Percentiles rank a stretch among this genome's conserved stretches.
These are phyloP conservation scores for Microcyclosporella mali DNA, from an alignment of 2,329 filamentous ascomycete species.

Conservation along the genomic window DNA sequence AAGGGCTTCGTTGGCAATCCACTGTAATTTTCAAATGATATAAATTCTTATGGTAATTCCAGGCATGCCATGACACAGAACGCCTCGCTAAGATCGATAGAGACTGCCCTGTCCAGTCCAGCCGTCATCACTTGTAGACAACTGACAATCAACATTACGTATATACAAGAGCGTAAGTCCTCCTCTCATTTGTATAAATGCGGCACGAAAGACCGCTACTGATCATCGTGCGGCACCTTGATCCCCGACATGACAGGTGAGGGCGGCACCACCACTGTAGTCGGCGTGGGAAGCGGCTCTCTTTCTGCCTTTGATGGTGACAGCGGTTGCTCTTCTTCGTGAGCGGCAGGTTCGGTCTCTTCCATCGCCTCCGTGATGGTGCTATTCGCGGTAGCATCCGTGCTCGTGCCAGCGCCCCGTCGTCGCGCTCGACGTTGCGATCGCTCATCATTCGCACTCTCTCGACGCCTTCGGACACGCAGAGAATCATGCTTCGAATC, in stretches of 20 bases:
- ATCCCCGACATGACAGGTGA: constrained; percentile 20
- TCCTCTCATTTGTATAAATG: too few species aligned
- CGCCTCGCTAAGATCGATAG: too few species aligned
- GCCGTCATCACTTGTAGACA: too few species aligned
- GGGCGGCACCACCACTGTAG: constrained; percentile 27
- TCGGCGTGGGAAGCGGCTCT: constrained; percentile 14
- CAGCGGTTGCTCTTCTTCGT: constrained; percentile 7
- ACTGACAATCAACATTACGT: too few species aligned
- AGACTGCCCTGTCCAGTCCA: too few species aligned
- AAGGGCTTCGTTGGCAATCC: too few species aligned
- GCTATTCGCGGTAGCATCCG: constrained; percentile 29
- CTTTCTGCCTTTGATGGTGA: background rate
- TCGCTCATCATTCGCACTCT: constrained; percentile 75
- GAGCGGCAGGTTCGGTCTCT: constrained; percentile 9
- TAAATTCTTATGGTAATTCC: too few species aligned
- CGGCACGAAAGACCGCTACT: background rate
- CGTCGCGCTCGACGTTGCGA: constrained; percentile 57
- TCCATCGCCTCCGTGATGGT: constrained; percentile 30
- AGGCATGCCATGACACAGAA: too few species aligned
- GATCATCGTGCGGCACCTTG: constrained; percentile 1
- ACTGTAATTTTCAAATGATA: too few species aligned
- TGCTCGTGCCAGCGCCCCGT: constrained; percentile 26
- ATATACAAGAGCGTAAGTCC: too few species aligned
- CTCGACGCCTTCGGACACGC: constrained; percentile 58
- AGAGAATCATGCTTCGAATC: constrained; percentile 31